Base-by-base conservation (phyloP, 371 early-diverging fungal species). In the Smittium culicis region DNA sequence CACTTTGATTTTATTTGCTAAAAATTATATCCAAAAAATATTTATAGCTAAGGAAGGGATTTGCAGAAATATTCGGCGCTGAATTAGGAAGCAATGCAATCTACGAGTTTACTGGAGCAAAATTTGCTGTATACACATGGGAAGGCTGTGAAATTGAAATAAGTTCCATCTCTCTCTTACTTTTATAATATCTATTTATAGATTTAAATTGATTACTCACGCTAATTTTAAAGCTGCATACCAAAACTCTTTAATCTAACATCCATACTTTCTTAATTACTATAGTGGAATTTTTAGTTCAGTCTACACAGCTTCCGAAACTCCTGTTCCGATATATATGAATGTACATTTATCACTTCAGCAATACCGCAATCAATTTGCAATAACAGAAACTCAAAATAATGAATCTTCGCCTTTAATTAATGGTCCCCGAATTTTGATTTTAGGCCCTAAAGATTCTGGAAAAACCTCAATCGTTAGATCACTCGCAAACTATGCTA, bases 111-210 rank as follows among this genome's bases (percentile, higher is more conserved):
- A 79, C 80, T 54, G 91, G 92, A 29, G 76, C 83, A 62, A 94
- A 95, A 76, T 79, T 88, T 24, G 95, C 94, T n/a, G 82, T 95
- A 0, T 96, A 90, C 74, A 91, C 92, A 1, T 97, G 92, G 91
- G 86, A 91, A 67, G 98, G 96, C 24, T 94, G 94, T 78, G 80
- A 77, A 30, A 70, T 95, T 1, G 79, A 80, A 69, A 80, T 66
- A 84, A 79, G 78, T 45, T 45, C 45, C 20, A 45, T 45, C 20
- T 11, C 45, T 45, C 45, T 45, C 45, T 45, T 45, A 11, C 20
- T 45, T 45, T 11, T 20, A 45, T 11, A 11, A 45, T 20, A 45
- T 45, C 5, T 45, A 45, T 45, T 20, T 45, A 11, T 45, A 20
- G 11, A 45, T 45, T 11, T 45, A 11, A 11, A 11, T 45, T 20